phyloP scores from a whole-genome alignment of 2,329 filamentous ascomycete genomes.

The Chlorencoelia australis region DNA sequence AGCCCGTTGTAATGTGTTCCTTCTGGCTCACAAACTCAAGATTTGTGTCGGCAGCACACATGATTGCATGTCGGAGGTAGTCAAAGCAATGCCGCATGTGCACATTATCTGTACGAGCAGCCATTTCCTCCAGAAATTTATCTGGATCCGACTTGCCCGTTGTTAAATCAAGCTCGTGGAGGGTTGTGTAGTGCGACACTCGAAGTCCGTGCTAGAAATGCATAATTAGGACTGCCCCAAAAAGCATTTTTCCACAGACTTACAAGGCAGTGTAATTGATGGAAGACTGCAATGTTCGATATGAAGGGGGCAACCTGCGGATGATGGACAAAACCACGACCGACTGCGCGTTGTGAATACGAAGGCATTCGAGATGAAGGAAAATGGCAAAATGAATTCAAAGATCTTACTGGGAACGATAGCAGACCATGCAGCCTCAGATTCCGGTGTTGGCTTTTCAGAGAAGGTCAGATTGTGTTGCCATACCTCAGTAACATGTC shows the following conservation, averaged over 20 bases:
- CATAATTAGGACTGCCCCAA: no score
- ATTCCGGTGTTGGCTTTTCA: constrained; percentile 1
- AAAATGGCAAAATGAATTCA: no score
- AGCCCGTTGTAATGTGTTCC: constrained; percentile 8
- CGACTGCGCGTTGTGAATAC: background rate
- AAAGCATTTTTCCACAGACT: no score
- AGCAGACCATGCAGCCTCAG: constrained; percentile 5
- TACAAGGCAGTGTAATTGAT: constrained; percentile 14
- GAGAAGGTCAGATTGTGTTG: constrained; percentile 6
- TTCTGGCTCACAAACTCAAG: constrained; percentile 6
- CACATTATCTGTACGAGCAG: background rate
- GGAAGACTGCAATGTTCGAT: constrained; percentile 8
- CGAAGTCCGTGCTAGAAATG: constrained; percentile 1
- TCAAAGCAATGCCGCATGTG: constrained; percentile 13
- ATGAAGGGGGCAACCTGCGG: constrained; percentile 1
- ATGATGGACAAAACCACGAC: constrained; percentile 3
- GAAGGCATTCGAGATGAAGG: no score
- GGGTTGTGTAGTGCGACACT: background rate
- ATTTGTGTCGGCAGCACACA: constrained; percentile 12
- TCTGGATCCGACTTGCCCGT: background rate
- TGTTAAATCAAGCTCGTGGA: background rate
- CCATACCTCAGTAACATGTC: constrained; percentile 5
- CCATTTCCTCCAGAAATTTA: constrained; percentile 1
- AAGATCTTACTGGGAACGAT: constrained; percentile 5
- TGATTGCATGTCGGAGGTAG: constrained; percentile 11